These are phyloP conservation scores for Penicillium sp. DNA, from an alignment of 2,329 filamentous ascomycete species.

Conservation along the genomic window DNA sequence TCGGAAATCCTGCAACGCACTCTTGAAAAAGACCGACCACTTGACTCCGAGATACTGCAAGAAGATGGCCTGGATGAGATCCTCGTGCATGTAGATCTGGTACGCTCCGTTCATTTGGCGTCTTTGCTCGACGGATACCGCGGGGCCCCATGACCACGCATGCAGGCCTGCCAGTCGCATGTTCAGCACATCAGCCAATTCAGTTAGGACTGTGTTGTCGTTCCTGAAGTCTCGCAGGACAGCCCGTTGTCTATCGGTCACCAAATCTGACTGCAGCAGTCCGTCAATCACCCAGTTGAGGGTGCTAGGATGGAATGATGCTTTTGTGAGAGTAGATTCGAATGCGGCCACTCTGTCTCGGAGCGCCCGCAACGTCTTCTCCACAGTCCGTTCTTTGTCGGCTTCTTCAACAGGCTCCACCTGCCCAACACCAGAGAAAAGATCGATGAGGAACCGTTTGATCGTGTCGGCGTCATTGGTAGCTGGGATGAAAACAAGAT, in stretches of 20 bases:
- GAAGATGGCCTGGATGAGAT: conserved; percentile 23
- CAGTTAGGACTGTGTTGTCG: conserved; percentile 13
- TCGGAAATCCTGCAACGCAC: conserved; percentile 3
- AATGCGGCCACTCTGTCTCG: conserved; percentile 6
- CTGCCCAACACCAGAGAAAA: background rate
- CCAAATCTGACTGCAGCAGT: conserved; percentile 12
- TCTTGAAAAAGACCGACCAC: conserved; percentile 21
- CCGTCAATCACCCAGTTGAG: conserved; percentile 16
- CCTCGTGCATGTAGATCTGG: conserved; percentile 21
- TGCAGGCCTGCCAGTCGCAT: conserved; percentile 17
- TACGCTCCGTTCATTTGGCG: conserved; percentile 20
- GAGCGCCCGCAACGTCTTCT: conserved; percentile 5
- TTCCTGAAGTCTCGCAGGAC: conserved; percentile 18
- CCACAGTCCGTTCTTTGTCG: background rate
- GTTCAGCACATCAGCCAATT: conserved; percentile 20
- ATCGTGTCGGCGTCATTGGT: background rate
- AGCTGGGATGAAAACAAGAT: conserved; percentile 12
- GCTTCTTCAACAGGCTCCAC: background rate
- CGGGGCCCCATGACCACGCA: conserved; percentile 20
- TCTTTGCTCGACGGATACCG: conserved; percentile 16
- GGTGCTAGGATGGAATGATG: background rate
- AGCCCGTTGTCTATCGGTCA: conserved; percentile 18
- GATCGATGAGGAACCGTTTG: conserved; percentile 7
- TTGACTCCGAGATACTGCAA: conserved; percentile 18
- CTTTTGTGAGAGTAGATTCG: background rate